Percentiles rank a stretch among this genome's conserved stretches.
phyloP scores from a whole-genome alignment of 192 early-diverging fungal species.

The Podila verticillata region DNA sequence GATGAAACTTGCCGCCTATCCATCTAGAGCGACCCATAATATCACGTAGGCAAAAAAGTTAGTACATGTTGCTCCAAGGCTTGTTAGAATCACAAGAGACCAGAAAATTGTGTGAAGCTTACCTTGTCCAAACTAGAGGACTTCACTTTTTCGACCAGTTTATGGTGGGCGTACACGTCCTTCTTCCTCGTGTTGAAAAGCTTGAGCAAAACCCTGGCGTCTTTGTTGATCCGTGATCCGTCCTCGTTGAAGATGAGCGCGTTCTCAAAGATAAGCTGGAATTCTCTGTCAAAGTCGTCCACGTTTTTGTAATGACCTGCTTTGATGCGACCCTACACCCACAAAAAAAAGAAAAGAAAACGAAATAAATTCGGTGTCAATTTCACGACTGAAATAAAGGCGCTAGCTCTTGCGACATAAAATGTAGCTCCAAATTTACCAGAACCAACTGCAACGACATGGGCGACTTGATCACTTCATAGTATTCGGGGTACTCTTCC shows the following conservation, averaged over 20 bases:
- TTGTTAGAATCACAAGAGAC: background rate
- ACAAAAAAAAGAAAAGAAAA: conserved; percentile 10
- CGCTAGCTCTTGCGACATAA: background rate
- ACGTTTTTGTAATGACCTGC: conserved; percentile 72
- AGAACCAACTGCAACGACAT: conserved; percentile 76
- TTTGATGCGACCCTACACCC: conserved; percentile 63
- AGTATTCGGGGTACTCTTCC: conserved; percentile 92
- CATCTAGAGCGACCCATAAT: background rate
- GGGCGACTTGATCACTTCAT: conserved; percentile 82
- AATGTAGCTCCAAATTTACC: conserved; percentile 39
- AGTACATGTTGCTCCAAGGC: background rate
- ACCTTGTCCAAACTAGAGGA: conserved; percentile 18
- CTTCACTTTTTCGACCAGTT: conserved; percentile 27
- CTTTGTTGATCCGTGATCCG: conserved; percentile 82
- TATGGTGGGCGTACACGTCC: conserved; percentile 29
- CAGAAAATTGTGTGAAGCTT: background rate
- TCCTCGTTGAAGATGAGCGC: conserved; percentile 90
- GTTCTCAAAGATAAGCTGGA: conserved; percentile 87
- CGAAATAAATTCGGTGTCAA: background rate
- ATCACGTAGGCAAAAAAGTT: background rate
- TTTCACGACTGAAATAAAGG: no score
- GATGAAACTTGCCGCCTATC: conserved; percentile 21
- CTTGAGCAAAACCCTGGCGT: conserved; percentile 67
- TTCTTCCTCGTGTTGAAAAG: conserved; percentile 48
- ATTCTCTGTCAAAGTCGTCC: conserved; percentile 80